Percentiles rank a stretch among this genome's conserved stretches.
phyloP scores from a whole-genome alignment of 768 basidiomycete species.

The Podaxis sp. region DNA sequence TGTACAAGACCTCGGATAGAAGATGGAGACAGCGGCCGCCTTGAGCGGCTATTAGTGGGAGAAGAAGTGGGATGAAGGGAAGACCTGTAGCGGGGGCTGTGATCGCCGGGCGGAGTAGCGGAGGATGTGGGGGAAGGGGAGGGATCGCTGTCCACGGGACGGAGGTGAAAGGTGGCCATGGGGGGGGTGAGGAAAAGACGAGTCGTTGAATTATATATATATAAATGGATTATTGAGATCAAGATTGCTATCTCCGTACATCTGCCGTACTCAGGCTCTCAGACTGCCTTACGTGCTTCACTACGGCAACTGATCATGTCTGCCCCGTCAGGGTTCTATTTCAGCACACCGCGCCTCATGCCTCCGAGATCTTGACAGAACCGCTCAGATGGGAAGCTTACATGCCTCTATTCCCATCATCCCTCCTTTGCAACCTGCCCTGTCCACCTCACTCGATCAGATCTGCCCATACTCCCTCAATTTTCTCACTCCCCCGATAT shows the following conservation, averaged over 20 bases:
- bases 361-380: slow-evolving; percentile 34
- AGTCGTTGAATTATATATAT: slow-evolving; percentile 1
- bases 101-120: slow-evolving; percentile 42
- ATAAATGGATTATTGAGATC: slow-evolving; percentile 5
- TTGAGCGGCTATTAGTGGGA: slow-evolving; percentile 33
- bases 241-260: slow-evolving; percentile 17
- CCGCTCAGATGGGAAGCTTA: slow-evolving; percentile 35
- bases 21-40: slow-evolving; percentile 63
- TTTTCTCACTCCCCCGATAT: slow-evolving; percentile 5
- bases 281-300: slow-evolving; percentile 20
- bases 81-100: slow-evolving; percentile 36
- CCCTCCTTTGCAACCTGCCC: slow-evolving; percentile 6
- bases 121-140: slow-evolving; percentile 56
- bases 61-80: slow-evolving; percentile 30
- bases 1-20: slow-evolving; percentile 53
- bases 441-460: slow-evolving; percentile 13
- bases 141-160: slow-evolving; percentile 51
- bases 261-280: slow-evolving; percentile 17
- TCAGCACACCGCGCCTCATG: slow-evolving; percentile 22
- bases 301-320: slow-evolving; percentile 24
- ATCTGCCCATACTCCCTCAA: not conserved
- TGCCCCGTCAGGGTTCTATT: slow-evolving; percentile 25
- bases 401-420: slow-evolving; percentile 18
- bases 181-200: slow-evolving; percentile 18
- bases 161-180: slow-evolving; percentile 49